Evolutionary conservation across 2,329 filamentous ascomycete species (phyloP).

Genomic region (Apiospora arundinis): DNA sequence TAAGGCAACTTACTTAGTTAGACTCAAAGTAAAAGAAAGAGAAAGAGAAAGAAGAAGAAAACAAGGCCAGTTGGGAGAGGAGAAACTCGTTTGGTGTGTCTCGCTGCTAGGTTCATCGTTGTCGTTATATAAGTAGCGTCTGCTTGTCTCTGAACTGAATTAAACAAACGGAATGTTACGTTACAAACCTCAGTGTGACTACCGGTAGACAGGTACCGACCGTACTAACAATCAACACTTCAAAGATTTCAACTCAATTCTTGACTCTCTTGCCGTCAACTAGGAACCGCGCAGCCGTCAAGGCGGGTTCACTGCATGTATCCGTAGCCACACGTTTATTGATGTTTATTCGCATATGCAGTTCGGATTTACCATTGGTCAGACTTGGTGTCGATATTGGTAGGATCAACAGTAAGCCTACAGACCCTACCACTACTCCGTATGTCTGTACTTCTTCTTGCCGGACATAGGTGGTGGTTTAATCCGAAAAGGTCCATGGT

Average conservation of each 20-base stretch:
- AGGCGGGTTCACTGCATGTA: background rate
- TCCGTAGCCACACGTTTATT: background rate
- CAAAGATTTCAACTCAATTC: background rate
- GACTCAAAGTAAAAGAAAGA: background rate
- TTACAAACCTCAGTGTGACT: background rate
- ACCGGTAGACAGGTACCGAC: no score
- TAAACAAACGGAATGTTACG: background rate
- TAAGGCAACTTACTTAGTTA: background rate
- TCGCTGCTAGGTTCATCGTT: background rate
- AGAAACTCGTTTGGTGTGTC: background rate
- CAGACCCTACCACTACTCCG: background rate
- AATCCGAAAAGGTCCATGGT: background rate
- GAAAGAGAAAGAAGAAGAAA: background rate
- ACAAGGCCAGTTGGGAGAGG: background rate
- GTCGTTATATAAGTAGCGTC: background rate
- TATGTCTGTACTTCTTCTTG: background rate
- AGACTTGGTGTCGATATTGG: background rate
- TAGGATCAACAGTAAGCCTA: background rate
- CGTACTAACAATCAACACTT: no score
- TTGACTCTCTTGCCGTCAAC: background rate
- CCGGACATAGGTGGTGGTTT: background rate
- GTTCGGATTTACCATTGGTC: background rate
- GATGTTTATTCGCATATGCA: background rate
- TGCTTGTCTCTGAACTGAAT: background rate
- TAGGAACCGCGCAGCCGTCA: background rate